These are phyloP conservation scores for Arachis stenosperma DNA, from an alignment of 306 rosid genomes.

Conservation along the genomic window DNA sequence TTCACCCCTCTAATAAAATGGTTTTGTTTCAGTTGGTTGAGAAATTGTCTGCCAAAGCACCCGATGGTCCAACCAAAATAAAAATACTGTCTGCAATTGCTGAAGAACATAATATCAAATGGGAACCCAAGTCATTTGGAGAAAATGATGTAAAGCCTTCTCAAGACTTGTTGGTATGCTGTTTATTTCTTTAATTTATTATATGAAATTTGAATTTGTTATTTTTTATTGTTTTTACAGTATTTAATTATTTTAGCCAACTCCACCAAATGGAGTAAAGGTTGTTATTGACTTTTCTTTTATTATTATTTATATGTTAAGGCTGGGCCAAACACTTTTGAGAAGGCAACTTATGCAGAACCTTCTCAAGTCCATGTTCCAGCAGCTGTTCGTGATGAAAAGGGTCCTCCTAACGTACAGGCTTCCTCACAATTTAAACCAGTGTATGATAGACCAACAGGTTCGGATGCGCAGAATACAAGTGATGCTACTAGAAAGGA, in stretches of 20 bases:
- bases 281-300: too few relatives aligned
- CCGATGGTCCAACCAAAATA: constrained; percentile 82
- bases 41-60: constrained; percentile 91
- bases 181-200: constrained; percentile 28
- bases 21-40: constrained; percentile 74
- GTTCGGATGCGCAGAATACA: constrained; percentile 45
- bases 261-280: too few relatives aligned
- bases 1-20: constrained; percentile 29
- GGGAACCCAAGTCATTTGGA: constrained; percentile 78
- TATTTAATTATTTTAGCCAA: background rate
- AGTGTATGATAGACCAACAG: constrained; percentile 39
- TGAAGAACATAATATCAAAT: constrained; percentile 85
- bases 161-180: constrained; percentile 74
- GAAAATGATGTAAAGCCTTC: constrained; percentile 59
- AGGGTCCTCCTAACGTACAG: constrained; percentile 50
- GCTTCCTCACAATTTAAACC: constrained; percentile 49
- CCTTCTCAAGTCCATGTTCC: constrained; percentile 54
- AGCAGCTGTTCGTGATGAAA: constrained; percentile 52
- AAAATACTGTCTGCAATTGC: constrained; percentile 83
- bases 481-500: constrained; percentile 44
- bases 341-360: constrained; percentile 56
- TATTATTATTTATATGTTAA: constrained; percentile 31
- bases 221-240: constrained; percentile 27
- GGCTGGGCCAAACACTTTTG: constrained; percentile 73
- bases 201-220: constrained; percentile 20